Evolutionary conservation across 1,139 yeast species (phyloP).

Genomic region (Lodderomyces elongisporus): DNA sequence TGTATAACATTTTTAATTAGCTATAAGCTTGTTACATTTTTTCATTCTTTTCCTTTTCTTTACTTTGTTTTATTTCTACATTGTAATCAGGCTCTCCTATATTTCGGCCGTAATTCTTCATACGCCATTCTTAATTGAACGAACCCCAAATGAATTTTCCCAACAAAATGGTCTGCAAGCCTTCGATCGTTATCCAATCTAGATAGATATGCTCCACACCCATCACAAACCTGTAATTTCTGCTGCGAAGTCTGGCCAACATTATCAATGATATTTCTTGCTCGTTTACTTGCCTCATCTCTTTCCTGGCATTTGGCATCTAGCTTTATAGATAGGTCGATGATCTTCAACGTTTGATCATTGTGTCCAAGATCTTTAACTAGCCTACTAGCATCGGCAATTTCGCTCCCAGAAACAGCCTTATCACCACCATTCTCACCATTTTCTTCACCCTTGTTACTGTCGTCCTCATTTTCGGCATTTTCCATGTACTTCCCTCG

Average conservation of each 20-base stretch:
- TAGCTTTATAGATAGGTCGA: slow-evolving; percentile 46
- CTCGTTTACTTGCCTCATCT: slow-evolving; percentile 46
- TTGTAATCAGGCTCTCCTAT: too few relatives aligned
- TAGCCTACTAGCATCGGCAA: not conserved
- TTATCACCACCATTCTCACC: not conserved
- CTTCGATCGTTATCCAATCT: slow-evolving; percentile 85
- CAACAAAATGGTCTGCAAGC: slow-evolving; percentile 86
- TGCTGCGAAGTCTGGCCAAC: slow-evolving; percentile 87
- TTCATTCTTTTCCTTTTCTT: too few relatives aligned
- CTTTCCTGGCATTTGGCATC: slow-evolving; percentile 41
- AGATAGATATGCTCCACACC: slow-evolving; percentile 88
- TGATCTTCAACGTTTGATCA: slow-evolving; percentile 17
- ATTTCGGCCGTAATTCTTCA: slow-evolving; percentile 32
- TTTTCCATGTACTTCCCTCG: slow-evolving; percentile 1
- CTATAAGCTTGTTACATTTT: too few relatives aligned
- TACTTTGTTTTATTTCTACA: too few relatives aligned
- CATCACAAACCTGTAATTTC: slow-evolving; percentile 83
- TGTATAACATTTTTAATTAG: too few relatives aligned
- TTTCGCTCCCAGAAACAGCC: not conserved
- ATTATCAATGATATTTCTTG: slow-evolving; percentile 61
- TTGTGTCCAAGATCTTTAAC: not conserved
- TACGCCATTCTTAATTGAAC: slow-evolving; percentile 69
- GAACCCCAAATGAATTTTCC: slow-evolving; percentile 81
- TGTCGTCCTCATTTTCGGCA: not conserved
- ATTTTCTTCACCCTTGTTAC: too few relatives aligned